These are phyloP conservation scores for Suzukiozyma palmioleophila DNA, from an alignment of 1,139 yeast genomes.

Conservation along the genomic window DNA sequence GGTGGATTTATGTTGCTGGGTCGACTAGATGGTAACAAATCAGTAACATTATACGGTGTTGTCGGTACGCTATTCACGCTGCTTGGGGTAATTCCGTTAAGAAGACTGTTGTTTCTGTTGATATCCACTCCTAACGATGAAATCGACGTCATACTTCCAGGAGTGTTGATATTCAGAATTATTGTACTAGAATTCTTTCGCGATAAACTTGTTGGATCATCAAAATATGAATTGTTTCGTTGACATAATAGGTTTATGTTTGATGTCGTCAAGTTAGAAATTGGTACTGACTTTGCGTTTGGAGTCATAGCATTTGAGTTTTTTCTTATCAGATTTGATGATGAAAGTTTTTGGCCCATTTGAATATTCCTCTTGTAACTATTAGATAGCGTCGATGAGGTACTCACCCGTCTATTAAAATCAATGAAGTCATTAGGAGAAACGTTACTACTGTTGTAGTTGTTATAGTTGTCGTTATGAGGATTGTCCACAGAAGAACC, in stretches of 20 bases:
- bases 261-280: slow-evolving; percentile 2
- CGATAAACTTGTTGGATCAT: slow-evolving; percentile 14
- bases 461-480: slow-evolving; percentile 7
- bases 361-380: background rate
- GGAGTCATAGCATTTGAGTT: slow-evolving; percentile 2
- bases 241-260: slow-evolving; percentile 27
- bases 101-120: slow-evolving; percentile 5
- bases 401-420: slow-evolving; percentile 1
- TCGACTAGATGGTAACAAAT: slow-evolving; percentile 15
- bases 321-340: slow-evolving; percentile 2
- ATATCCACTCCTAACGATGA: slow-evolving; percentile 12
- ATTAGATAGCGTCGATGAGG: background rate
- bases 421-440: slow-evolving; percentile 2
- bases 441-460: background rate
- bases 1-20: slow-evolving; percentile 7
- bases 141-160: slow-evolving; percentile 21
- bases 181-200: slow-evolving; percentile 6
- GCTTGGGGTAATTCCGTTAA: slow-evolving; percentile 2
- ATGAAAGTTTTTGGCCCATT: background rate
- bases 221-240: slow-evolving; percentile 26
- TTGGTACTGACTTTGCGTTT: slow-evolving; percentile 1
- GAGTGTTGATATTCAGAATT: slow-evolving; percentile 14
- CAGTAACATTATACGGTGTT: slow-evolving; percentile 18
- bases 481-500: slow-evolving; percentile 7
- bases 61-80: slow-evolving; percentile 9